Evolutionary conservation across 139 green algal genomes (phyloP).

Genomic region (Edaphochlamys debaryana): DNA sequence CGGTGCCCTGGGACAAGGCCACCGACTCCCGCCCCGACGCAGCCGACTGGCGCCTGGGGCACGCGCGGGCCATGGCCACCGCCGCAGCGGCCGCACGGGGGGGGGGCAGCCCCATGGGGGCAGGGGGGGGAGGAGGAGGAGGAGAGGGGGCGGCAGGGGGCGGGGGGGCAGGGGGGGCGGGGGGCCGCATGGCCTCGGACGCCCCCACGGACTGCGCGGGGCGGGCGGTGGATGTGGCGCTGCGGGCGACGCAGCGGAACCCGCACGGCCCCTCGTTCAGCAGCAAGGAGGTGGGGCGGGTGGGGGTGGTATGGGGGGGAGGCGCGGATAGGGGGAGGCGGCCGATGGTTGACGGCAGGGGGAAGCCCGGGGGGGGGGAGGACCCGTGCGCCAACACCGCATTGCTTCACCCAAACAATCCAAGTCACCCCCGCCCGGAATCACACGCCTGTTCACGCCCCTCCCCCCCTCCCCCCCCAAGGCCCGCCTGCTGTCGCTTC

Average conservation of each 20-base stretch:
- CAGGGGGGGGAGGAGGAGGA: not conserved
- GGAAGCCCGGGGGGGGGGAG: not conserved
- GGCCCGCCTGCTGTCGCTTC: slow-evolving; percentile 14
- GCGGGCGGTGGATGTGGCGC: slow-evolving; percentile 16
- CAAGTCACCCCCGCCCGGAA: too few species aligned
- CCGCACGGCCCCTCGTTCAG: not conserved
- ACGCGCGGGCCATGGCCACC: not conserved
- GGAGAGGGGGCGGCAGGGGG: too few species aligned
- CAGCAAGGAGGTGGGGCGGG: slow-evolving; percentile 7
- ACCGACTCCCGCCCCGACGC: not conserved
- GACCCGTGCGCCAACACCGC: too few species aligned
- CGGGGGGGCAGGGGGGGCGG: not conserved
- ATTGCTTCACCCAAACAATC: too few species aligned
- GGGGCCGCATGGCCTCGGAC: not conserved
- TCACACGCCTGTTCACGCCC: too few species aligned
- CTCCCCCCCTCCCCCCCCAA: not conserved
- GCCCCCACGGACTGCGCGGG: not conserved
- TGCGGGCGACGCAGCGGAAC: slow-evolving; percentile 8
- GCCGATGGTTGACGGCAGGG: not conserved
- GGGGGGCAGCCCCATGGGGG: not conserved
- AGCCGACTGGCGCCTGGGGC: slow-evolving; percentile 1
- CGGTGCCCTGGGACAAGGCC: not conserved
- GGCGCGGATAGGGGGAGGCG: not conserved
- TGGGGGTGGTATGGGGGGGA: not conserved
- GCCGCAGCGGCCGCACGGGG: not conserved